Conservation (phyloP, 192 early-diverging fungal genomes). For the Podila epigama region DNA sequence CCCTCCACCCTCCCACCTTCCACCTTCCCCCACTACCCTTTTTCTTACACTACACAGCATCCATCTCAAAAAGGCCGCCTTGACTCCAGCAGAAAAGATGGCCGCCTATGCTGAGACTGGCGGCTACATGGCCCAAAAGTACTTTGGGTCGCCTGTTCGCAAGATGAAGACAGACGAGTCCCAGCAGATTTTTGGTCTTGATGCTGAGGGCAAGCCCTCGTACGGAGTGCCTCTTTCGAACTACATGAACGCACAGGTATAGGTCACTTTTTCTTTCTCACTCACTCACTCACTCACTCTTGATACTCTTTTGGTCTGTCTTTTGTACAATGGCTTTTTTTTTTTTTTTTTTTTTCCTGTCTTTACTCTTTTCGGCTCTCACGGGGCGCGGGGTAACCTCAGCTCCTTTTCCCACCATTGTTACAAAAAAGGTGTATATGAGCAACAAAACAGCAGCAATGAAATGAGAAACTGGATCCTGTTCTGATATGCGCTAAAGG, state of each 20-base stretch:
- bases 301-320: too few relatives aligned
- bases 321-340: too few relatives aligned
- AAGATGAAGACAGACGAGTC: conserved; percentile 43
- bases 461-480: not conserved
- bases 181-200: conserved; percentile 53
- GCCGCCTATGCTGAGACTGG: conserved; percentile 71
- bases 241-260: conserved; percentile 92
- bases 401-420: too few relatives aligned
- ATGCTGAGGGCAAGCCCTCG: conserved; percentile 60
- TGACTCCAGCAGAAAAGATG: conserved; percentile 67
- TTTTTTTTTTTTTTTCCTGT: too few relatives aligned
- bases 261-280: not conserved
- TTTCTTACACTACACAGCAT: conserved; percentile 42
- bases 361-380: too few relatives aligned
- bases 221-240: conserved; percentile 86
- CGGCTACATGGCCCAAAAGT: conserved; percentile 78
- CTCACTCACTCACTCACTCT: not conserved
- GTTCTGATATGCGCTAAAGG: not conserved
- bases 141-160: conserved; percentile 62
- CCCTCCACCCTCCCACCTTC: not conserved
- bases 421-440: too few relatives aligned
- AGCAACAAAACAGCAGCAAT: too few relatives aligned
- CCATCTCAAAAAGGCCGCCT: conserved; percentile 69
- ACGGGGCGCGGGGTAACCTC: too few relatives aligned
- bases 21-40: not conserved